Evolutionary conservation across 257 asterid genomes (phyloP), one percentile per base, ranked within the genome.

Genomic region (Capsicum chinense): DNA sequence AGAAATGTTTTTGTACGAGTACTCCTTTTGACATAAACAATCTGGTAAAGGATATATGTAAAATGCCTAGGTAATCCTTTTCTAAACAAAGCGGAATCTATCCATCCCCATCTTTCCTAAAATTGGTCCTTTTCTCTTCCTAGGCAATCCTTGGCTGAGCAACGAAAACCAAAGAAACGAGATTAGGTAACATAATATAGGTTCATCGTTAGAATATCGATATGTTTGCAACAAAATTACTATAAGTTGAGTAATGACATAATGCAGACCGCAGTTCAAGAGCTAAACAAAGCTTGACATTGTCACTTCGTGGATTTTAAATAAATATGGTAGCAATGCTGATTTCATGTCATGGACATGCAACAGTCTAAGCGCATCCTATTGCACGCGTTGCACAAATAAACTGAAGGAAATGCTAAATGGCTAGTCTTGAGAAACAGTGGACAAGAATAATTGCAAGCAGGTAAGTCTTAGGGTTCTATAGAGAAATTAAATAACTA

Each of bases 21-120:
- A 70, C 83, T 86, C 92, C 80, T 79, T 91, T 82, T 86, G 94
- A 88, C 99, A 95, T 62, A 95, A 89, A 85, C 99, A 94, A 81
- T 95, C 99, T 0, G 99, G 98, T 78, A 95, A 89, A 50, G 99
- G 96, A 82, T 95, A 94, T 88, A 91, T 97, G 17, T 93, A 95
- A 89, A 95, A 95, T 26, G 98, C 91, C 92, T 26, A 26, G 33
- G 33, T 1, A 26, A 26, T 95, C 99, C 83, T 95, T 26, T 26
- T 26, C 33, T 26, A 26, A 26, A 26, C 98, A 1, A 97, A 89
- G 12, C 99, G 97, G 84, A 90, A 92, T 82, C 98, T 93, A 16
- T 94, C 98, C 9, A 42, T 91, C 69, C 98, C 94, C 88, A 90
- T 95, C 2, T 95, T 92, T 84, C 99, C 97, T 13, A 95, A 7